These are phyloP conservation scores for Saccharomycopsis vini DNA, from an alignment of 805 yeast genomes.

Conservation along the genomic window DNA sequence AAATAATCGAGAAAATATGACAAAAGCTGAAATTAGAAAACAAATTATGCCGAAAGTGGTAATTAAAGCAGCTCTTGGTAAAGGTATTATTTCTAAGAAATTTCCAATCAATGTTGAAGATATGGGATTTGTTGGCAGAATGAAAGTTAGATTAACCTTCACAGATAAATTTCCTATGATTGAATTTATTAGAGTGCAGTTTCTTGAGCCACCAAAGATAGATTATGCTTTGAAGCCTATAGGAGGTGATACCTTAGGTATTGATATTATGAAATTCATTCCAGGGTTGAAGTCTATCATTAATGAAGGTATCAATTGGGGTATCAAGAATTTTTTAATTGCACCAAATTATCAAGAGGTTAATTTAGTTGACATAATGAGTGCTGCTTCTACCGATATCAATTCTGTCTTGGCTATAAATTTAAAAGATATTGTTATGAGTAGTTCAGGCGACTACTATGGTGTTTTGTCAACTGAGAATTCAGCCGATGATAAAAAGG, in stretches of 20 bases:
- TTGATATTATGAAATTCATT: constrained; percentile 74
- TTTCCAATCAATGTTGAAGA: constrained; percentile 75
- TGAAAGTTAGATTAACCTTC: constrained; percentile 48
- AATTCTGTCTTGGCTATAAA: constrained; percentile 62
- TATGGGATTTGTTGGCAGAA: constrained; percentile 65
- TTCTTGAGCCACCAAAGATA: constrained; percentile 70
- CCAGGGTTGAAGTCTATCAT: constrained; percentile 75
- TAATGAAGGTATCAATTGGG: constrained; percentile 58
- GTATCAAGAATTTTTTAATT: constrained; percentile 66
- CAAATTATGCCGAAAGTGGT: constrained; percentile 76
- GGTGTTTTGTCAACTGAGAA: constrained; percentile 39
- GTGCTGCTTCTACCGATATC: constrained; percentile 55
- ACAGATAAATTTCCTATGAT: constrained; percentile 71
- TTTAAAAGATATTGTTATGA: constrained; percentile 39
- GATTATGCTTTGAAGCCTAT: constrained; percentile 78
- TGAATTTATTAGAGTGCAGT: constrained; percentile 57
- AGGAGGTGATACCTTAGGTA: constrained; percentile 82
- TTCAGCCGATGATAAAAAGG: constrained; percentile 29
- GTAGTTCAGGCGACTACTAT: constrained; percentile 50
- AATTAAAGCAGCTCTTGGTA: constrained; percentile 72
- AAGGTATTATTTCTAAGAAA: constrained; percentile 66
- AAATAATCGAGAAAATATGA: constrained; percentile 76
- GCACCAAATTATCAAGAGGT: constrained; percentile 76
- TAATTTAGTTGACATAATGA: constrained; percentile 64
- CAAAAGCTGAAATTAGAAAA: constrained; percentile 59